Percentiles rank a stretch among this genome's conserved stretches.
Conservation (phyloP, 306 rosid species). For the Citrullus amarus region DNA sequence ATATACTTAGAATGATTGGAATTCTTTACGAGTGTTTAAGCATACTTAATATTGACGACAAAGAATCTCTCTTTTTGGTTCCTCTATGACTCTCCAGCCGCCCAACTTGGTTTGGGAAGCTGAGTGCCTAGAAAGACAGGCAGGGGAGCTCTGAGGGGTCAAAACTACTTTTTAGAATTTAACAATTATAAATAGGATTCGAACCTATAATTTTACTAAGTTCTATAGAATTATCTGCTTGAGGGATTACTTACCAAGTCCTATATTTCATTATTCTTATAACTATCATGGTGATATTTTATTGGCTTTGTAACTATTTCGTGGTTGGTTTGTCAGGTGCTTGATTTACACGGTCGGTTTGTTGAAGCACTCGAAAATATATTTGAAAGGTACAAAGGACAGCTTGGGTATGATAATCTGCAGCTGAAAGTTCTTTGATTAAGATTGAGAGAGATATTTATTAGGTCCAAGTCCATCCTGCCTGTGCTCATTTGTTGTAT, state of each 20-base stretch:
- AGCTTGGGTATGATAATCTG: slow-evolving; percentile 53
- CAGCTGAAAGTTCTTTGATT: slow-evolving; percentile 55
- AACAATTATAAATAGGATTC: not conserved
- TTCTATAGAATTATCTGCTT: not conserved
- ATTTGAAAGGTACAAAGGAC: slow-evolving; percentile 67
- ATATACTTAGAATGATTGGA: not conserved
- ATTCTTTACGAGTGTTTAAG: not conserved
- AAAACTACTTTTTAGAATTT: not conserved
- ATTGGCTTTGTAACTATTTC: not conserved
- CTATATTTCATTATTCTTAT: not conserved
- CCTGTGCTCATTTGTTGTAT: not conserved
- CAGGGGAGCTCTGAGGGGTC: not conserved
- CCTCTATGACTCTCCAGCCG: not conserved
- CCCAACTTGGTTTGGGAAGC: not conserved
- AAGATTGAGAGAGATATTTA: not conserved
- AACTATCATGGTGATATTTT: not conserved
- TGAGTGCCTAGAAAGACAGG: not conserved
- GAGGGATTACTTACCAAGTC: not conserved
- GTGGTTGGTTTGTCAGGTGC: slow-evolving; percentile 31
- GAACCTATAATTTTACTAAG: not conserved
- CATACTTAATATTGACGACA: not conserved
- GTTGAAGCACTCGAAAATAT: slow-evolving; percentile 63
- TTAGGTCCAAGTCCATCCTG: not conserved
- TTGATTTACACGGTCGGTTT: slow-evolving; percentile 46
- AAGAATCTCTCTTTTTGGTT: not conserved